Evolutionary conservation across 2,329 filamentous ascomycete genomes (phyloP), one percentile per base, ranked within the genome.

Genomic region (Aureobasidium musti): DNA sequence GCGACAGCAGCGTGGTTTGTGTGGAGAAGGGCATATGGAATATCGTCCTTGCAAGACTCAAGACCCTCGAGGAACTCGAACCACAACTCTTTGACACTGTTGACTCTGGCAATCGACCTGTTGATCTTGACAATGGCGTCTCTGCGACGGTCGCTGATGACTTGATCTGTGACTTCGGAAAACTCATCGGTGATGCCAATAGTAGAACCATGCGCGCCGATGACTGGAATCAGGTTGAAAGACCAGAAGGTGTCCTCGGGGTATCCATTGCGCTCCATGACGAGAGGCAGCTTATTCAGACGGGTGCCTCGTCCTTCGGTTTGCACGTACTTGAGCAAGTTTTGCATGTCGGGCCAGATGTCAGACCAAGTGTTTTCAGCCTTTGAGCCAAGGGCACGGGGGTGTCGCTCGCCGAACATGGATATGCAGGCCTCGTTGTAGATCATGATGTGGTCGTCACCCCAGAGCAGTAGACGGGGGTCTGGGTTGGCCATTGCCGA

Each of bases 341-440:
- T 60, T n/a, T 19, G 26, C n/a, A 69, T 45, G 17, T 60, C 56
- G 5, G 37, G 14, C 69, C 66, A 69, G 23, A 66, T 50, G 50
- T 70, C 67, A 10, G 54, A 39, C 63, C 67, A 69, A 8, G 67
- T 63, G 17, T 66, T 65, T 37, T 67, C 63, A 10, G 54, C 67
- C 52, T 70, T 75, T 14, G 56, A 64, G 14, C 68, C 68, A 13
- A 69, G 61, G 17, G 68, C 63, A 4, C n/a, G 28, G 1, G 68
- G 69, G 35, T 78, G 76, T n/a, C 75, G 69, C 0, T 59, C 43
- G 6, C 74, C 73, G 10, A 78, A 70, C 7, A 79, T 64, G 37
- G 74, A 70, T 10, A 76, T 70, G 35, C 76, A 77, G 0, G 72
- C 67, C 52, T 77, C 74, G 35, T 79, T 79, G 69, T 77, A 77